Percentiles rank a stretch among this genome's conserved stretches.
Conservation (phyloP, 257 asterid species). For the Anisodus tanguticus region DNA sequence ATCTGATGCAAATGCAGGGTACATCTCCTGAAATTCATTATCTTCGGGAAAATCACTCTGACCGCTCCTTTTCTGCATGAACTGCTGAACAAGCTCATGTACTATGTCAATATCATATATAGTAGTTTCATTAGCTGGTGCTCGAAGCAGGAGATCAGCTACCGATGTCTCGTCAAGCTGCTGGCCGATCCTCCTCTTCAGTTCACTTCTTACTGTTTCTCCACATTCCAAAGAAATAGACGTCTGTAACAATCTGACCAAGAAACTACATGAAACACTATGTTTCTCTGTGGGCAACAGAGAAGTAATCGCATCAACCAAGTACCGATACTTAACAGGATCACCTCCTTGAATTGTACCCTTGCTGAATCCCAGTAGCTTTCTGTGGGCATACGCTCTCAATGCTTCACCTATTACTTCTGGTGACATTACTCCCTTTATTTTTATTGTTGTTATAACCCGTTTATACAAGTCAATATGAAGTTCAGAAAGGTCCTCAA, state of each 20-base stretch:
- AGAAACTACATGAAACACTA: conserved; percentile 59
- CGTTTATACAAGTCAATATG: conserved; percentile 67
- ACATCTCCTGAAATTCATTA: conserved; percentile 49
- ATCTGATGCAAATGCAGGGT: conserved; percentile 48
- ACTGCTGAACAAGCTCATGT: conserved; percentile 63
- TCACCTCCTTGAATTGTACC: conserved; percentile 58
- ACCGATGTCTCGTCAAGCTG: conserved; percentile 73
- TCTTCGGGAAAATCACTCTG: conserved; percentile 40
- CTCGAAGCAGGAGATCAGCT: conserved; percentile 58
- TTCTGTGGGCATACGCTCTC: conserved; percentile 55
- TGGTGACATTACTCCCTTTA: conserved; percentile 60
- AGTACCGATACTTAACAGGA: conserved; percentile 51
- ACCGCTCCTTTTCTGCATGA: conserved; percentile 54
- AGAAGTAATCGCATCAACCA: conserved; percentile 61
- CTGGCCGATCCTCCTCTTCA: conserved; percentile 58
- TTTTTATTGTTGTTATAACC: conserved; percentile 58
- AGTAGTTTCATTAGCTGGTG: conserved; percentile 58
- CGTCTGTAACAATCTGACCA: conserved; percentile 68
- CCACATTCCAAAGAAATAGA: conserved; percentile 60
- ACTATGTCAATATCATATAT: conserved; percentile 56
- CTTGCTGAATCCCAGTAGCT: conserved; percentile 64
- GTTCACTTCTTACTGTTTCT: conserved; percentile 53
- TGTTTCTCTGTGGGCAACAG: conserved; percentile 61
- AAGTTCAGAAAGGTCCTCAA: conserved; percentile 86
- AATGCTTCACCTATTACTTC: conserved; percentile 77